Conservation (phyloP, 305 asterid species). For the Fraxinus sp. region DNA sequence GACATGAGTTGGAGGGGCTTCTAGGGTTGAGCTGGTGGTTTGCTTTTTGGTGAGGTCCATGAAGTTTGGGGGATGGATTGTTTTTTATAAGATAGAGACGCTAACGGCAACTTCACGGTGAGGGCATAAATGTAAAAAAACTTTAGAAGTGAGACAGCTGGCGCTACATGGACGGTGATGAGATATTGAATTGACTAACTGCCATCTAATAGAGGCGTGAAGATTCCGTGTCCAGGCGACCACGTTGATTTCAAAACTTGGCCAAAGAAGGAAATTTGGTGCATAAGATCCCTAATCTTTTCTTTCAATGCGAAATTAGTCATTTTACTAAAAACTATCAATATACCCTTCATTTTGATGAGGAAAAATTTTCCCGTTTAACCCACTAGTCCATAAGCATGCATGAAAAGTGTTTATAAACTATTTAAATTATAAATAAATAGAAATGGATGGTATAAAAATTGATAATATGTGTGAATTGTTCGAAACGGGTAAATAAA, state of each 20-base stretch:
- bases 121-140: neutral
- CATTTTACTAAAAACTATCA: neutral
- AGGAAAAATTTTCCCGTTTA: neutral
- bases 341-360: neutral
- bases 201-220: neutral
- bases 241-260: neutral
- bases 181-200: neutral
- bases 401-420: too few relatives aligned
- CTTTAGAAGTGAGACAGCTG: neutral
- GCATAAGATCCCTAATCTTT: neutral
- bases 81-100: neutral
- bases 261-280: neutral
- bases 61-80: neutral
- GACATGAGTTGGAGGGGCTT: neutral
- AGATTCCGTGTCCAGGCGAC: neutral
- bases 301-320: neutral
- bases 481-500: too few relatives aligned
- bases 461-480: too few relatives aligned
- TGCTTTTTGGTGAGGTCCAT: slow-evolving; percentile 17
- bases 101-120: neutral
- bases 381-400: neutral
- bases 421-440: too few relatives aligned
- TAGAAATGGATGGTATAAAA: too few relatives aligned
- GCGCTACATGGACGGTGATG: neutral
- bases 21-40: slow-evolving; percentile 13